phyloP scores from a whole-genome alignment of 2,329 filamentous ascomycete genomes.

The Cytospora piceicola region DNA sequence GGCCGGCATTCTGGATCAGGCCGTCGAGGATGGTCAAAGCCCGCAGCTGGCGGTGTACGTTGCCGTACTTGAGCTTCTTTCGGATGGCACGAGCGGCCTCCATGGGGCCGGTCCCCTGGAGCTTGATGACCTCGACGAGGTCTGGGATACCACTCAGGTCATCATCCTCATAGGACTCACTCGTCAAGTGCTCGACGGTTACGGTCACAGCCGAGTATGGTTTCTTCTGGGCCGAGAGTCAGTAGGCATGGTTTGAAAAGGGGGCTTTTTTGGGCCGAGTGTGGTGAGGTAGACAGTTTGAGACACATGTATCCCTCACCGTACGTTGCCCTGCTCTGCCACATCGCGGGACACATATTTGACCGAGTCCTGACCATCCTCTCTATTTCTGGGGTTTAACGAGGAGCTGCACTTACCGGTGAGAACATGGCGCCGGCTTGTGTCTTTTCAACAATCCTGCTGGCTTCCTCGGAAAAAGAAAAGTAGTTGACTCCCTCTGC shows the following conservation, averaged over 20 bases:
- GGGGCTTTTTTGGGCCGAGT: background rate
- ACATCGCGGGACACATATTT: background rate
- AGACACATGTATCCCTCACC: background rate
- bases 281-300: background rate
- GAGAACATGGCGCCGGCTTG: slow-evolving; percentile 28
- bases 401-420: slow-evolving; percentile 21
- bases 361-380: background rate
- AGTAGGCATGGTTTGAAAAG: background rate
- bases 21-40: slow-evolving; percentile 89
- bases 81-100: slow-evolving; percentile 91
- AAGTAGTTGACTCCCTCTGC: background rate
- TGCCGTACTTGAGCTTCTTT: slow-evolving; percentile 99
- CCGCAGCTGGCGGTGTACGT: slow-evolving; percentile 86
- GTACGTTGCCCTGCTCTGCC: background rate
- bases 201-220: slow-evolving; percentile 94
- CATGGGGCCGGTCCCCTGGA: slow-evolving; percentile 82
- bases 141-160: slow-evolving; percentile 91
- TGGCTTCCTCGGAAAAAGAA: background rate
- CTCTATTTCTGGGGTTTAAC: background rate
- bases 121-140: slow-evolving; percentile 88
- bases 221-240: slow-evolving; percentile 63
- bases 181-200: slow-evolving; percentile 86
- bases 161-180: slow-evolving; percentile 87
- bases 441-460: background rate
- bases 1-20: slow-evolving; percentile 90